A percentile compares a stretch with the other conserved stretches of the same genome.
Evolutionary conservation across 2,329 filamentous ascomycete genomes (phyloP).

Genomic region (Xylaria sp.): DNA sequence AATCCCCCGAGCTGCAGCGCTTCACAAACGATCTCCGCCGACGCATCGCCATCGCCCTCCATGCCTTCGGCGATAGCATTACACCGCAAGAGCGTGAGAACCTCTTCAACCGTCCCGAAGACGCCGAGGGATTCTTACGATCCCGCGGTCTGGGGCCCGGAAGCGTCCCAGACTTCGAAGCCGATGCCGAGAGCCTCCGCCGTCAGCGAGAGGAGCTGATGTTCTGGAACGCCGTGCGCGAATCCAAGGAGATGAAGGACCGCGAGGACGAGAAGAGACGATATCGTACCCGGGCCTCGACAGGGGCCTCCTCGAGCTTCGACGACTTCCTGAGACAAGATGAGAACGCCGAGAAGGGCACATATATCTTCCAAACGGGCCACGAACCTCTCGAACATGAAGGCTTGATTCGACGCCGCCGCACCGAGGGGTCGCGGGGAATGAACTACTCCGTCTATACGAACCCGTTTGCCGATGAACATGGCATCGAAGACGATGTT

Average conservation of each 20-base stretch:
- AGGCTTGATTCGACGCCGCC: constrained; percentile 61
- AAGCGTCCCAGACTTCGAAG: constrained; percentile 63
- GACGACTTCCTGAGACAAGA: constrained; percentile 69
- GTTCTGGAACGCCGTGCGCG: constrained; percentile 70
- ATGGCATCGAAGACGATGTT: constrained; percentile 62
- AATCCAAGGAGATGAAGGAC: constrained; percentile 59
- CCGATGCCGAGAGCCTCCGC: constrained; percentile 69
- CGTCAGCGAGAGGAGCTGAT: constrained; percentile 72
- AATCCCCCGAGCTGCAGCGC: constrained; percentile 70
- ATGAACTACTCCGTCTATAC: constrained; percentile 60
- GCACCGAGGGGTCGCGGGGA: constrained; percentile 57
- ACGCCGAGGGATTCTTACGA: constrained; percentile 70
- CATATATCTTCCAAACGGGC: constrained; percentile 68
- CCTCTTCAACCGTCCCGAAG: constrained; percentile 72
- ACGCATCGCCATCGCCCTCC: constrained; percentile 68
- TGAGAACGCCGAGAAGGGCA: constrained; percentile 61
- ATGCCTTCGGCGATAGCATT: constrained; percentile 68
- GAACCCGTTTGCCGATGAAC: constrained; percentile 69
- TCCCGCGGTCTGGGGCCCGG: constrained; percentile 56
- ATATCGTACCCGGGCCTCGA: constrained; percentile 42
- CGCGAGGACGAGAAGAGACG: constrained; percentile 34
- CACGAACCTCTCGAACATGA: constrained; percentile 57
- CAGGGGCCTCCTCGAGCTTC: constrained; percentile 58
- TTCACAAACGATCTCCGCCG: constrained; percentile 70
- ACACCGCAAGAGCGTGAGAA: constrained; percentile 61